Base-by-base conservation (phyloP, 495 filamentous ascomycete genomes). In the Penicillium mononematosum region DNA sequence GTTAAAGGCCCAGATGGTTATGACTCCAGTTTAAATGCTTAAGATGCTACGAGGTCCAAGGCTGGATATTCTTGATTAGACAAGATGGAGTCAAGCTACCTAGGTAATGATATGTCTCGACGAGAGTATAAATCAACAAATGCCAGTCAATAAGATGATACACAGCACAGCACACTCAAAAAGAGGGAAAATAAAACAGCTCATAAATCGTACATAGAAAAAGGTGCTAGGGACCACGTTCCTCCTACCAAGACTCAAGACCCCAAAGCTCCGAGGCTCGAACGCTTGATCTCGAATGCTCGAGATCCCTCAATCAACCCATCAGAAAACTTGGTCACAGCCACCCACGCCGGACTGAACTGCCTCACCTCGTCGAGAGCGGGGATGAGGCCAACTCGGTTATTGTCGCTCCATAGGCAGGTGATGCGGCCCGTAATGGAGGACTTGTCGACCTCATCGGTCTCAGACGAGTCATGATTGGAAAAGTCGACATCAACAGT, bases 381-480 rank as follows among this genome's bases (percentile, higher is more conserved):
- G 0, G 94, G 91, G 48, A 98, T 93, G 8, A 78, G 73, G 3
- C 85, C 87, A 10, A 69, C 66, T 11, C 73, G 76, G 60, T 96
- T 96, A 29, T 82, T 84, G 75, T 98, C 94, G 61, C 85, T 89
- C 94, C 94, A 98, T 16, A 90, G 70, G 76, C 93, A 98, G 10
- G 88, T 80, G 4, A 92, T 84, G 45, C 75, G 78, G 0, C 92
- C 92, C 57, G 83, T 81, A 47, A 93, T 45, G 14, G 42, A 67
- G 8, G 77, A 78, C 29, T 70, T 57, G 32, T 68, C 70, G n/a
- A 58, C 61, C 5, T 71, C 72, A 22, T 67, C 59, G 9, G 65
- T 48, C 32, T 58, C 55, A 19, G 58, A 55, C 27, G 61, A 51
- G 4, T 70, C 65, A 42, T 78, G 69, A 25, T 66, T 52, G 3